Evolutionary conservation across 2,329 filamentous ascomycete genomes (phyloP).

Genomic region (Fusarium burgessii): DNA sequence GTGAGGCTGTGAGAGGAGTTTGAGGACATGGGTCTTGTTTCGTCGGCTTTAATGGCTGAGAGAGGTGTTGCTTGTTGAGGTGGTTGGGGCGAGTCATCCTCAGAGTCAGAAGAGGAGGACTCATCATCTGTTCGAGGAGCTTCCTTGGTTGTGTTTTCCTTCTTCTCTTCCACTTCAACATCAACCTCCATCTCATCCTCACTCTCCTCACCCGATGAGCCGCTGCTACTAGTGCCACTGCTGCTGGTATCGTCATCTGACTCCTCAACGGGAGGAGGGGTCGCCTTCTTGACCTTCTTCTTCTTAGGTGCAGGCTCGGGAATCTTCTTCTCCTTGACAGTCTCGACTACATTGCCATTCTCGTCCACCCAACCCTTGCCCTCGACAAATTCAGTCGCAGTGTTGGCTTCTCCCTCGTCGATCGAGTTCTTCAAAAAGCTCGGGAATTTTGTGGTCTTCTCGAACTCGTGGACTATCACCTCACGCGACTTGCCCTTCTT

Average conservation of each 20-base stretch:
- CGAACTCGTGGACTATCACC: constrained; percentile 87
- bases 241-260: constrained; percentile 50
- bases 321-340: constrained; percentile 55
- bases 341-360: constrained; percentile 80
- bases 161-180: constrained; percentile 2
- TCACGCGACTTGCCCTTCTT: constrained; percentile 64
- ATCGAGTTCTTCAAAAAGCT: constrained; percentile 76
- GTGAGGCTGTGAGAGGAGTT: constrained; percentile 63
- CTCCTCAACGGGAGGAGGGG: constrained; percentile 37
- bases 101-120: constrained; percentile 10
- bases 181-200: constrained; percentile 38
- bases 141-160: constrained; percentile 9
- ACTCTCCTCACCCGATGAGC: constrained; percentile 51
- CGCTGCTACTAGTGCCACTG: constrained; percentile 51
- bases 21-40: constrained; percentile 62
- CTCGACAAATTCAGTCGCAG: constrained; percentile 75
- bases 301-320: constrained; percentile 36
- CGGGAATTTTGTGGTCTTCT: constrained; percentile 84
- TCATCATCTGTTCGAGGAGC: constrained; percentile 31
- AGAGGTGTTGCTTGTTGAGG: constrained; percentile 38
- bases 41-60: constrained; percentile 48
- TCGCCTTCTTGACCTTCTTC: constrained; percentile 42
- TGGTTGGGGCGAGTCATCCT: constrained; percentile 14
- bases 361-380: constrained; percentile 90
- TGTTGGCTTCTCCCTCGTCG: constrained; percentile 48